Percentiles rank a stretch among this genome's conserved stretches.
phyloP scores from a whole-genome alignment of 495 filamentous ascomycete species.

The Lentithecium fluviatile region DNA sequence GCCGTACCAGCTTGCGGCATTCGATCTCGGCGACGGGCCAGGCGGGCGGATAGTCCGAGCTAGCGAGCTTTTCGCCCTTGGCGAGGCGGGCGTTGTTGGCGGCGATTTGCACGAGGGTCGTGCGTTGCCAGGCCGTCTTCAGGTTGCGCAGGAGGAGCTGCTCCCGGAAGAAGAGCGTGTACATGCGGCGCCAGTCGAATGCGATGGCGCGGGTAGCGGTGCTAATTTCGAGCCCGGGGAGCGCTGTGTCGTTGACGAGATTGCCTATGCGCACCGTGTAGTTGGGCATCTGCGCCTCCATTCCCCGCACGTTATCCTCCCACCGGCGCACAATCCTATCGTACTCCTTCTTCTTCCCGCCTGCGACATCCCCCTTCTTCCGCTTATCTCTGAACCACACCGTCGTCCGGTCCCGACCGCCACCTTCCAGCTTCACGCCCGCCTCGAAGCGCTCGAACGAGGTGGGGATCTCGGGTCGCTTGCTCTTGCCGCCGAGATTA shows the following conservation, averaged over 20 bases:
- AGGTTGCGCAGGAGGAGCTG: not conserved
- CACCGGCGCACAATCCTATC: slow-evolving; percentile 10
- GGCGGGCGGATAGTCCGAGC: not conserved
- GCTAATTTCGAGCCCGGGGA: slow-evolving; percentile 13
- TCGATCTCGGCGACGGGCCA: slow-evolving; percentile 1
- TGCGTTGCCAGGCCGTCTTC: not conserved
- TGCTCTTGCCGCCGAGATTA: slow-evolving; percentile 25
- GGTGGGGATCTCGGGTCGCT: slow-evolving; percentile 13
- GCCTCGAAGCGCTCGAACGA: slow-evolving; percentile 9
- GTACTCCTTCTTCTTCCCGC: not conserved
- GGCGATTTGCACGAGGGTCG: too few species aligned
- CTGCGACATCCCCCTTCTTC: not conserved
- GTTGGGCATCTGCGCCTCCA: slow-evolving; percentile 18
- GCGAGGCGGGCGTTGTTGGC: not conserved
- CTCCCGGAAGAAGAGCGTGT: slow-evolving; percentile 23
- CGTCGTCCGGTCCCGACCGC: not conserved
- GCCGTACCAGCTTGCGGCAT: slow-evolving; percentile 16
- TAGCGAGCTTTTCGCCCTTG: slow-evolving; percentile 2
- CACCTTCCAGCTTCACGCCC: not conserved
- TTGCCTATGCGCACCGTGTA: slow-evolving; percentile 17
- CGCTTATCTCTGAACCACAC: slow-evolving; percentile 14
- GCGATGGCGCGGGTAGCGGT: slow-evolving; percentile 1
- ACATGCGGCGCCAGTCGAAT: slow-evolving; percentile 28
- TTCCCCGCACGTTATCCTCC: slow-evolving; percentile 10
- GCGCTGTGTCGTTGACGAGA: slow-evolving; percentile 25